Evolutionary conservation across 208 protist genomes (phyloP).

Genomic region (Acanthamoeba castellanii): DNA sequence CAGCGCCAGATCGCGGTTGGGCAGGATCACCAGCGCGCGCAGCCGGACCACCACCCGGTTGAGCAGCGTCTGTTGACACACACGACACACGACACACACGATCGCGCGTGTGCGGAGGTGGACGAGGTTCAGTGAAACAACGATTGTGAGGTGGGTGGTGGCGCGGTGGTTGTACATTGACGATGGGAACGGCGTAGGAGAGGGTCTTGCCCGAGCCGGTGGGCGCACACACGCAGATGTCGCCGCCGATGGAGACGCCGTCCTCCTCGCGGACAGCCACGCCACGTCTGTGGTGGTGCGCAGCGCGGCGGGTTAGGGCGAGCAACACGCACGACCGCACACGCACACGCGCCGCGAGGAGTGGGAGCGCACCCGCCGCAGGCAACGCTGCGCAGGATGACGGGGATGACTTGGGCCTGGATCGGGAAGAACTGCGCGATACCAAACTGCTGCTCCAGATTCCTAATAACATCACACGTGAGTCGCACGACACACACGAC

Average conservation of each 20-base stretch:
- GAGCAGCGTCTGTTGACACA: conserved; percentile 78
- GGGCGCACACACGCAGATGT: conserved; percentile 90
- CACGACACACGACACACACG: conserved; percentile 4
- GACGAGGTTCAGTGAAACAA: no score
- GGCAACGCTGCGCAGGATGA: conserved; percentile 47
- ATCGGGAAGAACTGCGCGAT: conserved; percentile 71
- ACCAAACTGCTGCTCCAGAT: conserved; percentile 59
- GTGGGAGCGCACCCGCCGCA: conserved; percentile 17
- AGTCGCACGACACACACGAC: background rate
- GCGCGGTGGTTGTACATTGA: conserved; percentile 85
- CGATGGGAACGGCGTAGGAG: conserved; percentile 89
- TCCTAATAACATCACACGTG: background rate
- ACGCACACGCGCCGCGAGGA: background rate
- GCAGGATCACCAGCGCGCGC: conserved; percentile 88
- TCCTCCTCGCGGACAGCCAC: conserved; percentile 35
- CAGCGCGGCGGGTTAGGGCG: background rate
- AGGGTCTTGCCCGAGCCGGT: conserved; percentile 92
- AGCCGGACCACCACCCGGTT: conserved; percentile 83
- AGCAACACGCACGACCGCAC: background rate
- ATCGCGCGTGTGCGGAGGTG: background rate
- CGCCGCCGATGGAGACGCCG: conserved; percentile 70
- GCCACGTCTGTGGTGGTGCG: background rate
- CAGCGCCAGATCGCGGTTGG: conserved; percentile 88
- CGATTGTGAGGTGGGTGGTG: conserved; percentile 8
- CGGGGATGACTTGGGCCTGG: conserved; percentile 69